Percentiles rank a stretch among this genome's conserved stretches.
Evolutionary conservation across 495 filamentous ascomycete genomes (phyloP).

Genomic region (Penicillium lividum): DNA sequence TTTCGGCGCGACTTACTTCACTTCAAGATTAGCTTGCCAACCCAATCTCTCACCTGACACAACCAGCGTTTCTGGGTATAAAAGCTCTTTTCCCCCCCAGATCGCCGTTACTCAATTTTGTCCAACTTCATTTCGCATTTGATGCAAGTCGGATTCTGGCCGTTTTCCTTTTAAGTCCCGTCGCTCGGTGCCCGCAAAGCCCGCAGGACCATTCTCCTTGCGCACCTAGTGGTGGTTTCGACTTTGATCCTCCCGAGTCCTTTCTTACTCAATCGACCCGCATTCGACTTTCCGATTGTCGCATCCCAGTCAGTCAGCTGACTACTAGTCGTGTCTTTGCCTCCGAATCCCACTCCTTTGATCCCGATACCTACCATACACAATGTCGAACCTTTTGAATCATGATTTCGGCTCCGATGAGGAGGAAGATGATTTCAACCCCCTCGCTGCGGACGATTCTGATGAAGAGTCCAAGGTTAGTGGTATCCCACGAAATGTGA

Average conservation of each 20-base stretch:
- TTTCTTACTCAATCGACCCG: background rate
- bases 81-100: background rate
- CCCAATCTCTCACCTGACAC: slow-evolving; percentile 18
- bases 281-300: background rate
- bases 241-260: background rate
- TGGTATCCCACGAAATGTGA: slow-evolving; percentile 12
- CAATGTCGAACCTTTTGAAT: slow-evolving; percentile 56
- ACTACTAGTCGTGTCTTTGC: slow-evolving; percentile 1
- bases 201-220: slow-evolving; percentile 17
- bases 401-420: slow-evolving; percentile 70
- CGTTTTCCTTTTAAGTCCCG: slow-evolving; percentile 7
- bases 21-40: slow-evolving; percentile 10
- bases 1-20: slow-evolving; percentile 19
- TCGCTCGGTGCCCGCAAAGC: slow-evolving; percentile 29
- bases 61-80: slow-evolving; percentile 16
- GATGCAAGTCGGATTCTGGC: slow-evolving; percentile 4
- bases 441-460: slow-evolving; percentile 64
- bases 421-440: slow-evolving; percentile 83
- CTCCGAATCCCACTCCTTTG: background rate
- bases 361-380: slow-evolving; percentile 16
- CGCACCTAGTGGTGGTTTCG: slow-evolving; percentile 3
- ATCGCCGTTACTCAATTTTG: slow-evolving; percentile 4
- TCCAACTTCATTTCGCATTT: background rate
- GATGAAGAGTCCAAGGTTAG: slow-evolving; percentile 60
- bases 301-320: background rate